phyloP scores from a whole-genome alignment of 345 rosid species.

The Eucalyptus polybractea region DNA sequence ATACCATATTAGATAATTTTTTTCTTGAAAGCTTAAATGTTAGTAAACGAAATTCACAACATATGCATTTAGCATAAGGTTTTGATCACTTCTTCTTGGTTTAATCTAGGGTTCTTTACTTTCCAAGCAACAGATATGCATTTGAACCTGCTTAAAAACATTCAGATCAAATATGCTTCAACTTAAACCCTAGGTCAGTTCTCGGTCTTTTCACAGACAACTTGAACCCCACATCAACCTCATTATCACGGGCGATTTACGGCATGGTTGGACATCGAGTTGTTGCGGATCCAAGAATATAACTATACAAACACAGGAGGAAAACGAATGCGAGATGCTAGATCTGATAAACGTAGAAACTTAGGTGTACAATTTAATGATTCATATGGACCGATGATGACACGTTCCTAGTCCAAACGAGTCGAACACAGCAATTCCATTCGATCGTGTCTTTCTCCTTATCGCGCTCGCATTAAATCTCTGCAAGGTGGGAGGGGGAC shows the following conservation, averaged over 20 bases:
- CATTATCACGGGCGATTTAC: background rate
- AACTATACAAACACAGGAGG: background rate
- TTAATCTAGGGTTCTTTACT: background rate
- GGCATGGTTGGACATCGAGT: background rate
- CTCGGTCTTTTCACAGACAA: background rate
- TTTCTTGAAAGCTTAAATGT: background rate
- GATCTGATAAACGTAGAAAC: background rate
- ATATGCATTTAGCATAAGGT: background rate
- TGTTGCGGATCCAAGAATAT: background rate
- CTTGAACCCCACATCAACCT: background rate
- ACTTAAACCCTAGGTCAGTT: background rate
- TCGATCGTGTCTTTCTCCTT: background rate
- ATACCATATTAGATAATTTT: background rate
- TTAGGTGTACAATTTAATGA: background rate
- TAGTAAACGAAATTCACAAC: background rate
- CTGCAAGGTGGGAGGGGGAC: conserved; percentile 31
- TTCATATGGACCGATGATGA: background rate
- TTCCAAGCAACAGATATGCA: background rate
- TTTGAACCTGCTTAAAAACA: background rate
- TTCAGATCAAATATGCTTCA: background rate
- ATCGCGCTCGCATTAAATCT: conserved; percentile 6
- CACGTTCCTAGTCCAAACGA: background rate
- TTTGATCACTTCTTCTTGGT: background rate
- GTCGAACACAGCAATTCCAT: background rate
- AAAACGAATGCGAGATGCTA: background rate